Percentiles rank a stretch among this genome's conserved stretches.
Evolutionary conservation across 1,284 basidiomycete species (phyloP).

Genomic region (Microbotryum intermedium): DNA sequence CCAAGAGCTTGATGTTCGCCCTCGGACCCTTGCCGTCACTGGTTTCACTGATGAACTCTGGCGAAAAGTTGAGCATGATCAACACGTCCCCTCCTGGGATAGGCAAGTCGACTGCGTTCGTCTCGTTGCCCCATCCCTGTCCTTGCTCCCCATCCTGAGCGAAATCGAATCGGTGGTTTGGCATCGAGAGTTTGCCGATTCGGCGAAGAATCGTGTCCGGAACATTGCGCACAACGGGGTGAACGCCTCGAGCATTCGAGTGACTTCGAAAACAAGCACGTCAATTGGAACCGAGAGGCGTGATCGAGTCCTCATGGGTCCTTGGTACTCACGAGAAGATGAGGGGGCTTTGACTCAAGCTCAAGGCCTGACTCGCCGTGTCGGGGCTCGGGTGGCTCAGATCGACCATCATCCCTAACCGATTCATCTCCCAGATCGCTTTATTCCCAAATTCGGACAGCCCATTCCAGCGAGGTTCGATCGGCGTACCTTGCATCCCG

Average conservation of each 20-base stretch:
- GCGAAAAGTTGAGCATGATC: constrained; percentile 79
- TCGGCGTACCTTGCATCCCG: constrained; percentile 47
- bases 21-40: constrained; percentile 41
- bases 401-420: constrained; percentile 57
- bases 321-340: constrained; percentile 34
- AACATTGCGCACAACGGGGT: constrained; percentile 30
- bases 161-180: constrained; percentile 5
- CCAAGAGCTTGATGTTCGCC: constrained; percentile 16
- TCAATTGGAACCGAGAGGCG: no score
- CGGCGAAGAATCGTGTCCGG: constrained; percentile 28
- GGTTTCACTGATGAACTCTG: constrained; percentile 52
- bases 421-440: constrained; percentile 82
- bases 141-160: constrained; percentile 16
- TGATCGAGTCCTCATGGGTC: no score
- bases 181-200: constrained; percentile 8
- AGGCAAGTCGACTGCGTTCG: constrained; percentile 9
- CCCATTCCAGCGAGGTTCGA: constrained; percentile 56
- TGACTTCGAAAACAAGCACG: constrained; percentile 10
- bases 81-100: constrained; percentile 55
- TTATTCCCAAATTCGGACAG: constrained; percentile 59
- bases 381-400: constrained; percentile 34
- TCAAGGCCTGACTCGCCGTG: constrained; percentile 33
- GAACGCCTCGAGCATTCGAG: constrained; percentile 33
- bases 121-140: constrained; percentile 15
- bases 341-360: constrained; percentile 31